Evolutionary conservation across 768 basidiomycete species (phyloP), one percentile per base, ranked within the genome.

Genomic region (Clavulina sp.): DNA sequence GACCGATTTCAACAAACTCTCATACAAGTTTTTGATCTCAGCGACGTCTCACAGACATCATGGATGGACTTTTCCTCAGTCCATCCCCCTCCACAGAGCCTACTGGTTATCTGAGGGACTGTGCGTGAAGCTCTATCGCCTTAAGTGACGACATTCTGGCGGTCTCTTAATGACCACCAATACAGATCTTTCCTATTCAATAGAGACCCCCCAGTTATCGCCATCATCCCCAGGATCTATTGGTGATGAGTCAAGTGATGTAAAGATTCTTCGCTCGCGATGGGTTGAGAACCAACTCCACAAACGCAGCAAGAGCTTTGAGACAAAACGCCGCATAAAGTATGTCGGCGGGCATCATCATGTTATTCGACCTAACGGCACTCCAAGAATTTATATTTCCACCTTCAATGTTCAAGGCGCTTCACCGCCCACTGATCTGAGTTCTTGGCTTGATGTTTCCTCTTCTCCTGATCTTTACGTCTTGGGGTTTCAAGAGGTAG

Each of bases 361-460:
- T 9, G 28, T 13, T 19, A 36, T 31, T 52, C 23, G 33, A 46
- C 5, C 48, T 41, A n/a, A 7, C 24, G 5, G 19, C 23, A 30
- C 21, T 9, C 24, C 9, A 55, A 83, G 81, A 30, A 60, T 87
- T 47, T 78, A 82, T 4, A 54, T 81, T 18, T 84, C 85, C 21
- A 84, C 82, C 0, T 89, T 88, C 68, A 89, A 89, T 57, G 84
- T 88, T 43, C 85, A 86, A 57, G 84, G 83, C 1, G 78, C 77
- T 59, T 57, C 73, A 33, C 82, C 86, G 0, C 76, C 79, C 2
- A 79, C 82, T 56, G 81, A 84, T 60, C 64, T 88, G 5, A 73
- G 75, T 3, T 62, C 72, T 2, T 87, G 84, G 83, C 59, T 84
- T 29, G 24, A 46, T 13, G 38, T 32, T 13, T 23, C 46, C 2